phyloP scores from a whole-genome alignment of 345 rosid genomes.

The Citrus mangshanensis region DNA sequence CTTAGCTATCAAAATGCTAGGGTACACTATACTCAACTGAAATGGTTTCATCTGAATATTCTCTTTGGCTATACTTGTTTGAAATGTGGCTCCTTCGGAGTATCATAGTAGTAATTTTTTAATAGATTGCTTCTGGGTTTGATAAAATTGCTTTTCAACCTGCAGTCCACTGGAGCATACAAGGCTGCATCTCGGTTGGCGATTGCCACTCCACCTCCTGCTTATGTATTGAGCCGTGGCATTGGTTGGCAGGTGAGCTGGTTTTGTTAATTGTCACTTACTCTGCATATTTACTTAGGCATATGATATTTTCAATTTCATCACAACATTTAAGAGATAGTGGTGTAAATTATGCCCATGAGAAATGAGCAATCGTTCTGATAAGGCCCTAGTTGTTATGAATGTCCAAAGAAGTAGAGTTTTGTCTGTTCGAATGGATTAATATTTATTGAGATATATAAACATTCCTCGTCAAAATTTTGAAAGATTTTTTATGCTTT shows the following conservation, averaged over 20 bases:
- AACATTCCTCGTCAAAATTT: neutral
- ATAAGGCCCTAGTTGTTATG: neutral
- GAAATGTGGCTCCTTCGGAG: too few species aligned
- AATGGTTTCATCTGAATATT: neutral
- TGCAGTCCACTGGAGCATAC: conserved; percentile 92
- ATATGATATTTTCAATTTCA: neutral
- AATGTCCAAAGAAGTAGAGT: neutral
- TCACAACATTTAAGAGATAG: neutral
- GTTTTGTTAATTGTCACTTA: neutral
- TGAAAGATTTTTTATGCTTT: neutral
- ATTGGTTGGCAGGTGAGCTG: conserved; percentile 94
- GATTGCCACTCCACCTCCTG: conserved; percentile 99
- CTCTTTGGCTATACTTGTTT: neutral
- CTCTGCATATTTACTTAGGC: neutral
- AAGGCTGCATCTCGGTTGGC: conserved; percentile 95
- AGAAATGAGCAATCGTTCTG: neutral
- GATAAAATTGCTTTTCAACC: neutral
- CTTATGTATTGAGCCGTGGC: conserved; percentile 91
- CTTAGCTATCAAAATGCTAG: neutral
- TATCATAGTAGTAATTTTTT: neutral
- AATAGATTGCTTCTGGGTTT: conserved; percentile 5
- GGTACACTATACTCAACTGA: neutral
- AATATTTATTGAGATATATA: neutral
- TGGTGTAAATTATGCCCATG: neutral
- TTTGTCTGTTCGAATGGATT: neutral